These are phyloP conservation scores for Mycena floridula DNA, from an alignment of 768 basidiomycete genomes.

Conservation along the genomic window DNA sequence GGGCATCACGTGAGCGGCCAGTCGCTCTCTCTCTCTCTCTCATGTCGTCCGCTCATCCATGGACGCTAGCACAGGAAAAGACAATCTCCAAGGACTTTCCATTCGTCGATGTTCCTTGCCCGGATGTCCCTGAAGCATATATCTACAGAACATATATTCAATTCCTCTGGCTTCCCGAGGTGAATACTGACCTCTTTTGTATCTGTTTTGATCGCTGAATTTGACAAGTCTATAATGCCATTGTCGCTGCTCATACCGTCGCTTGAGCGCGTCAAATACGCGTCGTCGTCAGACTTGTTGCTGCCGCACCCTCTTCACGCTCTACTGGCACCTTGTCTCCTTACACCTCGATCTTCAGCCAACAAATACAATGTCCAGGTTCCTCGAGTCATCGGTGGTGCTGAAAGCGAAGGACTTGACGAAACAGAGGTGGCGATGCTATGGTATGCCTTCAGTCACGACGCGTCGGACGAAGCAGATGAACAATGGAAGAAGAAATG, in stretches of 20 bases:
- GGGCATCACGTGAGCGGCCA: no score
- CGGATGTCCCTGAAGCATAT: slow-evolving; percentile 49
- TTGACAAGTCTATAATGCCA: slow-evolving; percentile 63
- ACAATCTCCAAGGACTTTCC: slow-evolving; percentile 51
- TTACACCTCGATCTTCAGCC: slow-evolving; percentile 45
- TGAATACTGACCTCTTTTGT: slow-evolving; percentile 20
- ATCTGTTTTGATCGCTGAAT: slow-evolving; percentile 1
- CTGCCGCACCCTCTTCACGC: slow-evolving; percentile 50
- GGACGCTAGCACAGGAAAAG: slow-evolving; percentile 59
- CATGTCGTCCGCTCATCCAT: slow-evolving; percentile 22
- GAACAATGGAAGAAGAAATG: slow-evolving; percentile 49
- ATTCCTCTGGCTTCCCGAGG: slow-evolving; percentile 76
- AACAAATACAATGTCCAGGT: slow-evolving; percentile 66
- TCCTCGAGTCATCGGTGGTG: slow-evolving; percentile 46
- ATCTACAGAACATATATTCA: slow-evolving; percentile 65
- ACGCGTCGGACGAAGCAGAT: slow-evolving; percentile 41
- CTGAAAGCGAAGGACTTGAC: slow-evolving; percentile 55
- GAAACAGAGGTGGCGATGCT: slow-evolving; percentile 69
- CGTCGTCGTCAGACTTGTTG: slow-evolving; percentile 18
- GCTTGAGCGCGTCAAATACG: slow-evolving; percentile 41
- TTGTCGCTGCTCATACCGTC: slow-evolving; percentile 50
- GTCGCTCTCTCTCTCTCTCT: neutral
- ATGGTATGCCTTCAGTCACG: slow-evolving; percentile 68
- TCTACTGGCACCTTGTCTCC: slow-evolving; percentile 54
- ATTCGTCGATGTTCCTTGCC: slow-evolving; percentile 30